Evolutionary conservation across 805 yeast genomes (phyloP).

Genomic region (Metschnikowia aberdeeniae): DNA sequence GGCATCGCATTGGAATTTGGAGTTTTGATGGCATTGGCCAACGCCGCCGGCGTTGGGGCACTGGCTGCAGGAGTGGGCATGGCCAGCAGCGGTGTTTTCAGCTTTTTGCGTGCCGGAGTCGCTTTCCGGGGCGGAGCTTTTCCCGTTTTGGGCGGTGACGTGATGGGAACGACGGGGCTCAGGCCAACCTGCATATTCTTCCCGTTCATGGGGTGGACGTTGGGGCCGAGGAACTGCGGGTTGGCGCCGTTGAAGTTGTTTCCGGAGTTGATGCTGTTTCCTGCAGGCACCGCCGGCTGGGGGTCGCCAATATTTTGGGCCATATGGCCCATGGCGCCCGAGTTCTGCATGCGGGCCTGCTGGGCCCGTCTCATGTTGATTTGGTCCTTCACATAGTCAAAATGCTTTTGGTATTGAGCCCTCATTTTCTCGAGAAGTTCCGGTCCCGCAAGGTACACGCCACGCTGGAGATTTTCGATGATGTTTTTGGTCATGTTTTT

Average conservation of each 20-base stretch:
- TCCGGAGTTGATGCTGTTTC: neutral
- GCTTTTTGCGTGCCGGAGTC: constrained; percentile 7
- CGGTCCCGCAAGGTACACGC: constrained; percentile 66
- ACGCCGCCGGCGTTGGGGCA: constrained; percentile 36
- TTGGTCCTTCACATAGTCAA: constrained; percentile 69
- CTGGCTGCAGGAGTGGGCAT: constrained; percentile 34
- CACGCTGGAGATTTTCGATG: constrained; percentile 61
- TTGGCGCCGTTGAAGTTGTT: neutral
- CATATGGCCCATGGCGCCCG: neutral
- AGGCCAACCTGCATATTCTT: constrained; percentile 1
- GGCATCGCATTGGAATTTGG: constrained; percentile 44
- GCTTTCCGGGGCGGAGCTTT: constrained; percentile 4
- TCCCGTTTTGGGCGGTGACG: neutral
- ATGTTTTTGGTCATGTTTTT: constrained; percentile 76
- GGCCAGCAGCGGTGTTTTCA: constrained; percentile 22
- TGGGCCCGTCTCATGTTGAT: constrained; percentile 38
- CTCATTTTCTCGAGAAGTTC: constrained; percentile 67
- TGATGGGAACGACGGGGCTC: constrained; percentile 1
- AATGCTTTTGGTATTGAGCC: constrained; percentile 68
- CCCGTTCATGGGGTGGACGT: neutral
- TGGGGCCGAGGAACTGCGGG: neutral
- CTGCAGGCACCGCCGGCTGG: no score
- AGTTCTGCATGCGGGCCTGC: constrained; percentile 17
- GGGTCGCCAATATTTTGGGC: constrained; percentile 5
- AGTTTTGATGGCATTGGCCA: constrained; percentile 39